These are phyloP conservation scores for Colletotrichum sp. DNA, from an alignment of 2,329 filamentous ascomycete genomes.

Conservation along the genomic window DNA sequence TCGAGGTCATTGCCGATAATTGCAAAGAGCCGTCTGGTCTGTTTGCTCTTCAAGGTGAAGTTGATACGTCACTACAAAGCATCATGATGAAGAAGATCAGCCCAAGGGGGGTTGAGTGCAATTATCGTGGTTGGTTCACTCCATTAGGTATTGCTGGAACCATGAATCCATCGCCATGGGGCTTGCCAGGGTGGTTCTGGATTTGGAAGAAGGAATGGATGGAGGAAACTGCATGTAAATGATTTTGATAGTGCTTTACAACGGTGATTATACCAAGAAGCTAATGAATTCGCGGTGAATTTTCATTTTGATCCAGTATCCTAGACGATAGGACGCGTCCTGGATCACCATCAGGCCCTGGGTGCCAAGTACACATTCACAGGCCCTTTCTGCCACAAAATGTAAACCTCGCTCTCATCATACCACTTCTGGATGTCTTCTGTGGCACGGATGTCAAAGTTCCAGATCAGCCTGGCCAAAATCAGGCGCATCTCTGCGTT, in stretches of 20 bases:
- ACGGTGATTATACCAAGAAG: not conserved
- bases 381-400: not conserved
- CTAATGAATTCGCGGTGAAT: not conserved
- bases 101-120: not conserved
- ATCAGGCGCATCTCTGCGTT: not conserved
- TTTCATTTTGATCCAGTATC: not conserved
- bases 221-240: not conserved
- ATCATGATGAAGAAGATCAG: not conserved
- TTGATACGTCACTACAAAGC: not conserved
- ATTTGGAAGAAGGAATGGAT: not conserved
- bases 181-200: not conserved
- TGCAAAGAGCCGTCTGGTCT: not conserved
- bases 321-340: not conserved
- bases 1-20: not conserved
- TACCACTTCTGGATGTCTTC: not conserved
- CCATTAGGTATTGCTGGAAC: not conserved
- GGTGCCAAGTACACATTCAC: not conserved
- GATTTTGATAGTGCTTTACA: not conserved
- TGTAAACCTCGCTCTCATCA: not conserved
- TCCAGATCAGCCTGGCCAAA: not conserved
- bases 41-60: not conserved
- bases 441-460: not conserved
- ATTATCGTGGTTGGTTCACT: not conserved
- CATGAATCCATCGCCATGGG: not conserved
- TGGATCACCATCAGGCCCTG: not conserved